Evolutionary conservation across 306 rosid species (phyloP).

Genomic region (Heteromeles arbutifolia): DNA sequence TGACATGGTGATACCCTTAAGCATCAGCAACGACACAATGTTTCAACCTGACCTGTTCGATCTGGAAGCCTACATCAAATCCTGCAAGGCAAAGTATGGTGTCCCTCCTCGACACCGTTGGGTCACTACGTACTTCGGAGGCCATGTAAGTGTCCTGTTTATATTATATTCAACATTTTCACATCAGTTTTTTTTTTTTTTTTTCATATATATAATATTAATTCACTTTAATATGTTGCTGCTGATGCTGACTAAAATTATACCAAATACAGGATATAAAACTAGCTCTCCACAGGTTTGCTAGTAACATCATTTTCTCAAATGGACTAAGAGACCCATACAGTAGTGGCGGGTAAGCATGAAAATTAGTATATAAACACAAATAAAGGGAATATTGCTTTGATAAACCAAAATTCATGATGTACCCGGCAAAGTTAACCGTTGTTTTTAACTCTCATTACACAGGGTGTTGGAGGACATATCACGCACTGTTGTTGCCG

Average conservation of each 20-base stretch:
- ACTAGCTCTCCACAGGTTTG: conserved; percentile 44
- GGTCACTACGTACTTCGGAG: conserved; percentile 68
- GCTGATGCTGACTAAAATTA: neutral
- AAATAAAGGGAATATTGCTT: too few relatives aligned
- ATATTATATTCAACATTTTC: too few relatives aligned
- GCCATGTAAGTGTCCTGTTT: conserved; percentile 18
- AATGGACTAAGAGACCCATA: conserved; percentile 70
- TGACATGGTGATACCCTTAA: conserved; percentile 50
- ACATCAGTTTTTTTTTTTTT: too few relatives aligned
- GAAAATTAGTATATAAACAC: neutral
- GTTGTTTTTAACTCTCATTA: neutral
- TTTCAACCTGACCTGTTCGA: conserved; percentile 37
- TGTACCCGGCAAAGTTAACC: neutral
- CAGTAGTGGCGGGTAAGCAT: conserved; percentile 61
- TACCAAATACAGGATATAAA: conserved; percentile 42
- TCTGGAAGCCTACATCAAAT: conserved; percentile 9
- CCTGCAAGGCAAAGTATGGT: conserved; percentile 41
- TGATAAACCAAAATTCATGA: too few relatives aligned
- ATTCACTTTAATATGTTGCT: neutral
- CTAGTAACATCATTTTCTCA: conserved; percentile 75
- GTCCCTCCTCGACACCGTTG: conserved; percentile 58
- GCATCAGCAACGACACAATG: conserved; percentile 39
- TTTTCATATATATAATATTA: too few relatives aligned
- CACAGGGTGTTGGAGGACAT: conserved; percentile 42
- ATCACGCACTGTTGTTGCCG: conserved; percentile 41